These are phyloP conservation scores for Porphyrellus cyaneotinctus DNA, from an alignment of 768 basidiomycete genomes.

Conservation along the genomic window DNA sequence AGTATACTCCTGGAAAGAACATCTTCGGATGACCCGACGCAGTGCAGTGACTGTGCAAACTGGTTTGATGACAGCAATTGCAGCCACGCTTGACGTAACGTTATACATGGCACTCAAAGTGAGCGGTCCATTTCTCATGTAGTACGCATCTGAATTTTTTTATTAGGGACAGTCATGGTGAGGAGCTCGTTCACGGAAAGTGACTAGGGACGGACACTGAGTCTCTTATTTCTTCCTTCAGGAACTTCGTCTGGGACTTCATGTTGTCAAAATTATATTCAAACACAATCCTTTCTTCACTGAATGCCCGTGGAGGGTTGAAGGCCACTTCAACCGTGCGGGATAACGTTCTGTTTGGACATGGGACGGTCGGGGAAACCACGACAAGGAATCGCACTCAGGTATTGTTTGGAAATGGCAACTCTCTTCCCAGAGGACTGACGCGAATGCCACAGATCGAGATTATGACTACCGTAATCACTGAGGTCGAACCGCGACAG, in stretches of 20 bases:
- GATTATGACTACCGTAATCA: background rate
- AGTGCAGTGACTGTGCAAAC: conserved; percentile 29
- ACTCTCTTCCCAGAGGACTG: background rate
- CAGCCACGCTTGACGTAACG: conserved; percentile 18
- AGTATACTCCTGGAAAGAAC: conserved; percentile 1
- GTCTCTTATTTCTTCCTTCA: background rate
- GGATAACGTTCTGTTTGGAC: conserved; percentile 13
- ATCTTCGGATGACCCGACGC: background rate
- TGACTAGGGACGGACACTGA: too few species aligned
- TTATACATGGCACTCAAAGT: conserved; percentile 21
- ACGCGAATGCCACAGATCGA: conserved; percentile 1
- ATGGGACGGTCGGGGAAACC: background rate
- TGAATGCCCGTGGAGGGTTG: conserved; percentile 26
- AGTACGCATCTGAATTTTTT: background rate
- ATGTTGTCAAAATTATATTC: conserved; percentile 28
- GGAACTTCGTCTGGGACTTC: conserved; percentile 24
- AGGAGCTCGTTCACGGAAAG: too few species aligned
- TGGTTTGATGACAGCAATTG: conserved; percentile 16
- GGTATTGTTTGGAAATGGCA: background rate
- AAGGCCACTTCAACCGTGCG: background rate
- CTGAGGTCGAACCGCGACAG: background rate
- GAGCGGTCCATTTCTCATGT: background rate
- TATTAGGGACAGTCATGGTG: conserved; percentile 1
- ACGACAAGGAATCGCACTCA: background rate
- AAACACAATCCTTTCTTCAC: conserved; percentile 21